Percentiles rank a stretch among this genome's conserved stretches.
Evolutionary conservation across 305 asterid species (phyloP).

Genomic region (Fraxinus latifolia): DNA sequence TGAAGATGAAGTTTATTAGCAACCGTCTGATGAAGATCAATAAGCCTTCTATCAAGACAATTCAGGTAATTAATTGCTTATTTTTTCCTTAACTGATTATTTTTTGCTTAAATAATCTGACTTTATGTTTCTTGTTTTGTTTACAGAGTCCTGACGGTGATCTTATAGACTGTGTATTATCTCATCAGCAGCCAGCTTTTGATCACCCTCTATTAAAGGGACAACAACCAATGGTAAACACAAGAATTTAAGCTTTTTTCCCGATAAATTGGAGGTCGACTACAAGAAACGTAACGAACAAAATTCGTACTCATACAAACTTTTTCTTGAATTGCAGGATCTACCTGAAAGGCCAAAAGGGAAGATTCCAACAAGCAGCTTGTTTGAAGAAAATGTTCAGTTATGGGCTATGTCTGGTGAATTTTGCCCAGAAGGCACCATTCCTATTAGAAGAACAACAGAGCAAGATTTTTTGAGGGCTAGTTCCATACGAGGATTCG

Average conservation of each 20-base stretch:
- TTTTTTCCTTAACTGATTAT: background rate
- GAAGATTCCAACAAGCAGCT: constrained; percentile 32
- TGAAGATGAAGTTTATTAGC: constrained; percentile 44
- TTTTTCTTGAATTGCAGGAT: constrained; percentile 38
- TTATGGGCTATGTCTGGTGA: constrained; percentile 68
- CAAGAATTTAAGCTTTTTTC: background rate
- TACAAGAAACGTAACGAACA: background rate
- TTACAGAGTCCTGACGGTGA: constrained; percentile 86
- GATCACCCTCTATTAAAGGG: constrained; percentile 74
- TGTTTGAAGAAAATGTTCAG: constrained; percentile 51
- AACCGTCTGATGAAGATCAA: constrained; percentile 64
- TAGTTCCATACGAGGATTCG: constrained; percentile 43
- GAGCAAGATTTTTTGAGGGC: constrained; percentile 67
- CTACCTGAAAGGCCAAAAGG: constrained; percentile 77
- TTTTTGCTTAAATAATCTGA: constrained; percentile 1
- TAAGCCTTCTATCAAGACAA: constrained; percentile 67
- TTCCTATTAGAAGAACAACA: constrained; percentile 70
- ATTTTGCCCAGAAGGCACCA: constrained; percentile 72
- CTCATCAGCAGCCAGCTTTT: constrained; percentile 85
- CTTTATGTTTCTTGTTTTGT: constrained; percentile 18
- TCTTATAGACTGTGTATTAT: constrained; percentile 68
- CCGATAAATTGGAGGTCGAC: background rate
- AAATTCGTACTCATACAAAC: background rate
- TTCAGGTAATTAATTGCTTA: constrained; percentile 42
- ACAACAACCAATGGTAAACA: constrained; percentile 62